phyloP scores from a whole-genome alignment of 2,329 filamentous ascomycete species.

The Cadophora sp. region DNA sequence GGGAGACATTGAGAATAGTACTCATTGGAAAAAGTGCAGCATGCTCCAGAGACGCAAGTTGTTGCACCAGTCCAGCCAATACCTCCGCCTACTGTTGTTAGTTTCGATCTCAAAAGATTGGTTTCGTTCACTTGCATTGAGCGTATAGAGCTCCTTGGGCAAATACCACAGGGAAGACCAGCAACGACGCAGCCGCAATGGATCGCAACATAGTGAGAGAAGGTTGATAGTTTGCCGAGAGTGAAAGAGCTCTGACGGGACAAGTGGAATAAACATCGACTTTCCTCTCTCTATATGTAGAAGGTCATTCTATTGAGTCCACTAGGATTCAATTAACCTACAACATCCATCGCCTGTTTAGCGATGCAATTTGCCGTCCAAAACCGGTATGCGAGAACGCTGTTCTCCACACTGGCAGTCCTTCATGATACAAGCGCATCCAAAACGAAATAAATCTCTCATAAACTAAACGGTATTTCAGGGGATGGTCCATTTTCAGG shows the following conservation, averaged over 20 bases:
- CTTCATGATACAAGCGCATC: background rate
- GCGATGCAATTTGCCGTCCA: background rate
- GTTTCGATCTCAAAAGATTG: background rate
- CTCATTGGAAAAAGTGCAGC: constrained; percentile 12
- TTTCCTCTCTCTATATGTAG: background rate
- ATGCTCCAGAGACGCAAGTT: constrained; percentile 12
- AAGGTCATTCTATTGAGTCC: background rate
- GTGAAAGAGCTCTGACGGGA: background rate
- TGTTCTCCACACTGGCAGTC: background rate
- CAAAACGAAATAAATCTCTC: background rate
- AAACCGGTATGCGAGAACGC: background rate
- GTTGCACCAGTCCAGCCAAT: constrained; percentile 9
- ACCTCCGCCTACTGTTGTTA: constrained; percentile 8
- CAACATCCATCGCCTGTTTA: background rate
- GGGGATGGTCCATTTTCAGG: background rate
- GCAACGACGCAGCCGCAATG: background rate
- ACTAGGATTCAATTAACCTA: constrained; percentile 1
- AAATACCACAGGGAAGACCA: background rate
- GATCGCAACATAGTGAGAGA: constrained; percentile 6
- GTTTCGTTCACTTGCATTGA: background rate
- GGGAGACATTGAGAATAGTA: constrained; percentile 18
- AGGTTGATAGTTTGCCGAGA: background rate
- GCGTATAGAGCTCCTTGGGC: constrained; percentile 10
- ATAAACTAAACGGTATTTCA: background rate
- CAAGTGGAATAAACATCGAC: background rate